Percentiles rank a stretch among this genome's conserved stretches.
These are phyloP conservation scores for Crotalaria pallida DNA, from an alignment of 306 rosid genomes.

Conservation along the genomic window DNA sequence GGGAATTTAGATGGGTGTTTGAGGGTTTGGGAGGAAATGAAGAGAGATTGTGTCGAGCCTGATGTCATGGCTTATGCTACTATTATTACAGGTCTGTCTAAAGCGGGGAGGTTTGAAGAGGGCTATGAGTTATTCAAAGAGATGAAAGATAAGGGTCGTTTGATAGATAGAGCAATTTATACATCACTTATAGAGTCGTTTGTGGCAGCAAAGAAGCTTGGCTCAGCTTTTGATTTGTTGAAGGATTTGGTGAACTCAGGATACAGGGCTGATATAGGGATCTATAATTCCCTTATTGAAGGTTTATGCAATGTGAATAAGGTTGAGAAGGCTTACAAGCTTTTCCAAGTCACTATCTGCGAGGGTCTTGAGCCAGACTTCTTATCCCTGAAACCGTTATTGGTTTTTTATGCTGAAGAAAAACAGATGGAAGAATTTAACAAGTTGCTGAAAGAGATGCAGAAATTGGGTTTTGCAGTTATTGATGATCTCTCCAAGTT, in stretches of 20 bases:
- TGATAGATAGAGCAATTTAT: constrained; percentile 75
- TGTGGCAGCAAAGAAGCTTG: constrained; percentile 51
- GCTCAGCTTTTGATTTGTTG: constrained; percentile 61
- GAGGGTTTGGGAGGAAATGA: constrained; percentile 84
- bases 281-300: constrained; percentile 64
- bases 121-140: constrained; percentile 66
- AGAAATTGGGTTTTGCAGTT: constrained; percentile 45
- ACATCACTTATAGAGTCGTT: constrained; percentile 59
- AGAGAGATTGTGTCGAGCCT: constrained; percentile 45
- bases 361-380: constrained; percentile 65
- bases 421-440: constrained; percentile 45
- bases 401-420: constrained; percentile 46
- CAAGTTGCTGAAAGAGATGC: constrained; percentile 53
- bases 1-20: constrained; percentile 66
- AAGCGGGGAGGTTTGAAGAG: constrained; percentile 54
- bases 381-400: constrained; percentile 43
- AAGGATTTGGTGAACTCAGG: constrained; percentile 71
- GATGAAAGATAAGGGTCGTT: constrained; percentile 64
- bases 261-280: constrained; percentile 67
- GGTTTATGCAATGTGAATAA: constrained; percentile 63
- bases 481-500: constrained; percentile 48
- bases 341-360: constrained; percentile 47
- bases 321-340: constrained; percentile 64
- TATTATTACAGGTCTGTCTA: constrained; percentile 48
- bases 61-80: constrained; percentile 80